phyloP scores from a whole-genome alignment of 192 early-diverging fungal species.

The Helicostylum pulchrum region DNA sequence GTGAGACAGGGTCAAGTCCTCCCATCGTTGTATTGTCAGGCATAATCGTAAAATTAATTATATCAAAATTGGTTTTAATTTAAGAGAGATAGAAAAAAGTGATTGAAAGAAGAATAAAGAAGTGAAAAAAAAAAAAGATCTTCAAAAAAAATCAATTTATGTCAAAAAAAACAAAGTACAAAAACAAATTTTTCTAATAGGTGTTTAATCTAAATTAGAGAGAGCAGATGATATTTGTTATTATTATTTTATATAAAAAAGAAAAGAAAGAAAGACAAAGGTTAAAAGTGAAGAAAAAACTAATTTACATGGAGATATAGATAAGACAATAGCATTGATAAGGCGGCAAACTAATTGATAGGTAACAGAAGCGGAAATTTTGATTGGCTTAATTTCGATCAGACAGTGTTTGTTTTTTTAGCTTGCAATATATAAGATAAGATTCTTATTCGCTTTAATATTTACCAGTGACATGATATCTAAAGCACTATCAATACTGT shows the following conservation, averaged over 20 bases:
- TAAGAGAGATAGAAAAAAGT: not conserved
- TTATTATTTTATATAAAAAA: not conserved
- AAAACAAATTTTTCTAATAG: no score
- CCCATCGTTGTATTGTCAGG: slow-evolving; percentile 12
- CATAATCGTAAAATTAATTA: slow-evolving; percentile 1
- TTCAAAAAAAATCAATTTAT: not conserved
- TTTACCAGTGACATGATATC: no score
- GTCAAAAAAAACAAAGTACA: no score
- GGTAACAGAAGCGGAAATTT: not conserved
- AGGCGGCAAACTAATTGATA: slow-evolving; percentile 14
- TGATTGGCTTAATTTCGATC: slow-evolving; percentile 4
- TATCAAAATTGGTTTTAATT: no score
- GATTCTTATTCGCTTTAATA: not conserved
- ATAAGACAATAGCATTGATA: slow-evolving; percentile 11
- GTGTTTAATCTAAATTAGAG: no score
- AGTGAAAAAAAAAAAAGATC: not conserved
- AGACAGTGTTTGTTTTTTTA: no score
- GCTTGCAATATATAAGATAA: not conserved
- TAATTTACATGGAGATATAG: not conserved
- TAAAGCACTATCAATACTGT: no score
- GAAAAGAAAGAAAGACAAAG: slow-evolving; percentile 2
- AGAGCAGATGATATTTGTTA: not conserved
- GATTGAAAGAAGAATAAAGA: not conserved
- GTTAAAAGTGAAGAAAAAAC: not conserved
- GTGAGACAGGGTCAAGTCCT: not conserved